phyloP scores from a whole-genome alignment of 176 grass and related monocot genomes.

The Hordeum marinum region DNA sequence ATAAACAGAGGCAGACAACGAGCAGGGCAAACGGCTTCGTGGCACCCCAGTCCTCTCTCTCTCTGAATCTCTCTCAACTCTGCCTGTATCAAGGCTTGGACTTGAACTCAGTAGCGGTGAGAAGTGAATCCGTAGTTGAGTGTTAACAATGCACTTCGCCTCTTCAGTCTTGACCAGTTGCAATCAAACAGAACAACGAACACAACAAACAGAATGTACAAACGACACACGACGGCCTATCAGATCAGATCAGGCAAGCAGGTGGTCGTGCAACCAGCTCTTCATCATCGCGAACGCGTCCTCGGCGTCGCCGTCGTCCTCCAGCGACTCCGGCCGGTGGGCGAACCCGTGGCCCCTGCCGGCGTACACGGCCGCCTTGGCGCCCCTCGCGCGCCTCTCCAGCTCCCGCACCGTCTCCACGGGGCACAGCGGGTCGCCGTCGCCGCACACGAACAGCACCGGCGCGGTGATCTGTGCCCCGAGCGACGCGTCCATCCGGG shows the following conservation, averaged over 20 bases:
- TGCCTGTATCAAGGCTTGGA: too few relatives aligned
- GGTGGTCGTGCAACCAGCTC: conserved; percentile 65
- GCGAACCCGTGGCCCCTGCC: conserved; percentile 74
- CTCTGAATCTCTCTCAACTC: too few relatives aligned
- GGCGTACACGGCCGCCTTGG: conserved; percentile 48
- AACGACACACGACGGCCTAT: not conserved
- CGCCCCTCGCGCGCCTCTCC: conserved; percentile 40
- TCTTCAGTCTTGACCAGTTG: too few relatives aligned
- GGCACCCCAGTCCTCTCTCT: too few relatives aligned
- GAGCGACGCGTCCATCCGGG: conserved; percentile 52
- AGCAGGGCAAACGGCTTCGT: too few relatives aligned
- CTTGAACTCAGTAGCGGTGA: too few relatives aligned
- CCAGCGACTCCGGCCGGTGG: conserved; percentile 65
- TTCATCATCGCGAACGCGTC: conserved; percentile 59
- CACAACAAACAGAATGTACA: not conserved
- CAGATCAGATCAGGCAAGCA: conserved; percentile 40
- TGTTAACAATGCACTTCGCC: too few relatives aligned
- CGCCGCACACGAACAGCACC: conserved; percentile 68
- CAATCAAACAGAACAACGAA: too few relatives aligned
- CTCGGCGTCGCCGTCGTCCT: conserved; percentile 85
- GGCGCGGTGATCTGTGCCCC: conserved; percentile 38
- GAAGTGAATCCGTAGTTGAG: too few relatives aligned
- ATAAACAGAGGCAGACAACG: too few relatives aligned
- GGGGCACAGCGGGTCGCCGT: conserved; percentile 62
- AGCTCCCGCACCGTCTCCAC: conserved; percentile 58